Conservation (phyloP, 352 stramenopile genomes). For the Phytophthora sojae region DNA sequence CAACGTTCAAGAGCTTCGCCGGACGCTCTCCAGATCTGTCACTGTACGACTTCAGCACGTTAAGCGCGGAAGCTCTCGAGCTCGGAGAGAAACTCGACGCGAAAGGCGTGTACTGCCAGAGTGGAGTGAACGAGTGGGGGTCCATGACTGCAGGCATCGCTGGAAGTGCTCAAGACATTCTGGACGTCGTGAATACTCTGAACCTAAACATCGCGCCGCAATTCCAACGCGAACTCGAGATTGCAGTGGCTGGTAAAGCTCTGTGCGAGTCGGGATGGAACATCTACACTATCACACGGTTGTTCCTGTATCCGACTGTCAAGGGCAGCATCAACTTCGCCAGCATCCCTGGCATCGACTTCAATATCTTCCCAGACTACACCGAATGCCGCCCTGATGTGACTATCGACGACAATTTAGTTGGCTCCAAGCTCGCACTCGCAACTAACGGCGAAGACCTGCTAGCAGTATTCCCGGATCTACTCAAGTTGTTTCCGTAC, state of each 20-base stretch:
- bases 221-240: slow-evolving; percentile 26
- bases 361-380: slow-evolving; percentile 42
- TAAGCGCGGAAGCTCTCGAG: slow-evolving; percentile 20
- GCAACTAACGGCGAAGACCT: slow-evolving; percentile 26
- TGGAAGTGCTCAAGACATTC: slow-evolving; percentile 28
- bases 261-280: slow-evolving; percentile 30
- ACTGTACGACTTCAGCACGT: slow-evolving; percentile 29
- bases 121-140: slow-evolving; percentile 39
- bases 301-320: slow-evolving; percentile 32
- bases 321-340: slow-evolving; percentile 32
- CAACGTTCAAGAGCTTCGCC: slow-evolving; percentile 29
- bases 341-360: slow-evolving; percentile 40
- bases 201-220: slow-evolving; percentile 31
- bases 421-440: slow-evolving; percentile 30
- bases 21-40: slow-evolving; percentile 32
- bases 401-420: slow-evolving; percentile 12
- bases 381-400: slow-evolving; percentile 36
- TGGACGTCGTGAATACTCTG: slow-evolving; percentile 28
- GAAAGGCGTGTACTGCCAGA: slow-evolving; percentile 31
- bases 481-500: slow-evolving; percentile 37
- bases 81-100: slow-evolving; percentile 26
- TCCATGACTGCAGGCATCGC: slow-evolving; percentile 30
- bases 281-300: slow-evolving; percentile 31
- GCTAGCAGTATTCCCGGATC: slow-evolving; percentile 20
- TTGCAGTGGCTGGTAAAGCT: slow-evolving; percentile 23